Evolutionary conservation across 192 early-diverging fungal genomes (phyloP), one percentile per base, ranked within the genome.

Genomic region (Mortierella alpina): DNA sequence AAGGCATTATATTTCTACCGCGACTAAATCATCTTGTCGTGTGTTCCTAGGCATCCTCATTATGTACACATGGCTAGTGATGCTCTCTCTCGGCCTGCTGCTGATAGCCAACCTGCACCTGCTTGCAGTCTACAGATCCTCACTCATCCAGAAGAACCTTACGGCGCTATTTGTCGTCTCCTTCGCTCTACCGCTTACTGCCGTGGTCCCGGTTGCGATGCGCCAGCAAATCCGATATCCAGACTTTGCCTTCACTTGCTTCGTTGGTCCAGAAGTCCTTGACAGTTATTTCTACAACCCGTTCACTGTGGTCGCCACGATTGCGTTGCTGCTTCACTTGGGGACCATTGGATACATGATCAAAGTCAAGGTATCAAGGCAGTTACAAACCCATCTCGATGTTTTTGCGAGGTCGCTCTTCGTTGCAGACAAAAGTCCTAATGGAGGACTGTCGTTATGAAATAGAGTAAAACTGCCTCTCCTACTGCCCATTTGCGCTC

Each of bases 51-150:
- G 75, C 9, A 65, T 65, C n/a, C 23, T 49, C 17, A 46, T 76
- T 4, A 50, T 68, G 51, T 78, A 78, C 40, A 20, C 65, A 15
- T 67, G 70, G 7, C 22, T 78, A 42, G 47, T 18, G 13, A 42
- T 66, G 22, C 68, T 78, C 12, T 78, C 61, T 17, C 40, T 78
- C 2, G 75, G 67, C 2, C 31, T 64, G 20, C 22, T 78, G 12
- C 45, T 78, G 56, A 78, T 78, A 17, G 31, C 68, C 44, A 78
- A 78, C 23, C 57, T 78, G 15, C 75, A 78, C 23, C 12, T 78
- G 14, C 39, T 78, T 54, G 49, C 62, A 2, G 63, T 78, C 4
- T 69, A 70, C 40, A 53, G 68, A 0, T 63, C 67, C 7, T 63
- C 47, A 7, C 13, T 59, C 17, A 51, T 78, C 49, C 75, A 78